phyloP scores from a whole-genome alignment of 495 filamentous ascomycete species.

The Hyaloscypha bicolor region DNA sequence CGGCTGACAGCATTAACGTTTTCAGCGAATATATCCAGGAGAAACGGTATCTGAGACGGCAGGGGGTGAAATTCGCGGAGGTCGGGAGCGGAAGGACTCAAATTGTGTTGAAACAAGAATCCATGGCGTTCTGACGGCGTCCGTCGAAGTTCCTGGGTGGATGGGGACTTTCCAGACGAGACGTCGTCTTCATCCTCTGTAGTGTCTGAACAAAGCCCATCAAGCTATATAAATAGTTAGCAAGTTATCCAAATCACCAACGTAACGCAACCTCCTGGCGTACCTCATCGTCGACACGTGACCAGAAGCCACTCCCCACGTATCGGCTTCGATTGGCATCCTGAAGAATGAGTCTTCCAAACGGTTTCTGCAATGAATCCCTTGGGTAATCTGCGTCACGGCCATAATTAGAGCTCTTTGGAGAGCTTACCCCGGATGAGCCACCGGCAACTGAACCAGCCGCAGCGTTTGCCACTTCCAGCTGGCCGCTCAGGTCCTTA shows the following conservation, averaged over 20 bases:
- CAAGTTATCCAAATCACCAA: slow-evolving; percentile 42
- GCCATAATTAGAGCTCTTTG: slow-evolving; percentile 34
- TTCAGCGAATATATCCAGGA: slow-evolving; percentile 52
- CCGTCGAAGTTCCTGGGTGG: slow-evolving; percentile 43
- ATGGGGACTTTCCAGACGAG: slow-evolving; percentile 34
- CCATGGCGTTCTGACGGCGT: slow-evolving; percentile 53
- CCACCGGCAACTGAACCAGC: slow-evolving; percentile 1
- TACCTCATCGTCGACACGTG: slow-evolving; percentile 16
- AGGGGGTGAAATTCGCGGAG: slow-evolving; percentile 50
- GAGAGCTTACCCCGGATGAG: slow-evolving; percentile 12
- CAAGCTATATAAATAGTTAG: slow-evolving; percentile 38
- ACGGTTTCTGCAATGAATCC: slow-evolving; percentile 15
- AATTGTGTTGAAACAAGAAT: slow-evolving; percentile 54
- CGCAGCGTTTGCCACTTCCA: slow-evolving; percentile 17
- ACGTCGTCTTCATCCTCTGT: slow-evolving; percentile 43
- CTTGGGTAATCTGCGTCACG: slow-evolving; percentile 16
- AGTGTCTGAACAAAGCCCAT: slow-evolving; percentile 37
- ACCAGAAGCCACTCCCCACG: slow-evolving; percentile 19
- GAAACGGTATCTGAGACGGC: slow-evolving; percentile 53
- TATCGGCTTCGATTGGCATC: slow-evolving; percentile 14
- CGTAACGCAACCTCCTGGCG: slow-evolving; percentile 28
- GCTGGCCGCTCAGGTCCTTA: slow-evolving; percentile 54
- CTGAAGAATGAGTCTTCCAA: slow-evolving; percentile 16
- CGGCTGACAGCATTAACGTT: slow-evolving; percentile 55
- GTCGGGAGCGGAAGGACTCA: slow-evolving; percentile 36